These are phyloP conservation scores for Isatis lusitanica DNA, from an alignment of 441 rosid genomes.

Conservation along the genomic window DNA sequence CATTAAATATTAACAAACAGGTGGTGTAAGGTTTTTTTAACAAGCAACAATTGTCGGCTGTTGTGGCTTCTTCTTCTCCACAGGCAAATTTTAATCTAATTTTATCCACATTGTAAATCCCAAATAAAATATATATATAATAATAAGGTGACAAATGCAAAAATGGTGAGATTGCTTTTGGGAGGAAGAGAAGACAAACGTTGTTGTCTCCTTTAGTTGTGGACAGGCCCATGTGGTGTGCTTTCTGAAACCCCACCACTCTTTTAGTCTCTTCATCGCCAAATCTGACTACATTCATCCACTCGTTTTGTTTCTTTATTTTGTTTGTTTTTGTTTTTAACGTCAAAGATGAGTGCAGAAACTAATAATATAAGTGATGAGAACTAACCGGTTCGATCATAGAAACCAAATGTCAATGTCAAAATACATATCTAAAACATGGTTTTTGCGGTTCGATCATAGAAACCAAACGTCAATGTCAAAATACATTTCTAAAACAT, in stretches of 20 bases:
- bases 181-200: conserved; percentile 28
- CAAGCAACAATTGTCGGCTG: conserved; percentile 9
- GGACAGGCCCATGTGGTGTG: conserved; percentile 30
- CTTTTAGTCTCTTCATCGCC: conserved; percentile 20
- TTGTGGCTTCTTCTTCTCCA: conserved; percentile 4
- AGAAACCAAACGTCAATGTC: not conserved
- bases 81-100: not conserved
- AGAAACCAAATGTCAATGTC: not conserved
- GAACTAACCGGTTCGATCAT: no score
- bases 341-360: not conserved
- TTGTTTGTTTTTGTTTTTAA: not conserved
- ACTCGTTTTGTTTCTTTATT: conserved; percentile 5
- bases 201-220: conserved; percentile 20
- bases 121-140: not conserved
- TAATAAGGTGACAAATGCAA: not conserved
- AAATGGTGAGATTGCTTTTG: conserved; percentile 3
- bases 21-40: not conserved
- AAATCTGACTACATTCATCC: conserved; percentile 31
- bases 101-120: conserved; percentile 7
- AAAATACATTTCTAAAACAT: not conserved
- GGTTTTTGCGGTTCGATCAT: not conserved
- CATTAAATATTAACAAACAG: not conserved
- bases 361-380: no score
- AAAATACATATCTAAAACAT: not conserved
- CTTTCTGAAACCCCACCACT: conserved; percentile 29